phyloP scores from a whole-genome alignment of 768 basidiomycete genomes.

The Suillus ampliporus region DNA sequence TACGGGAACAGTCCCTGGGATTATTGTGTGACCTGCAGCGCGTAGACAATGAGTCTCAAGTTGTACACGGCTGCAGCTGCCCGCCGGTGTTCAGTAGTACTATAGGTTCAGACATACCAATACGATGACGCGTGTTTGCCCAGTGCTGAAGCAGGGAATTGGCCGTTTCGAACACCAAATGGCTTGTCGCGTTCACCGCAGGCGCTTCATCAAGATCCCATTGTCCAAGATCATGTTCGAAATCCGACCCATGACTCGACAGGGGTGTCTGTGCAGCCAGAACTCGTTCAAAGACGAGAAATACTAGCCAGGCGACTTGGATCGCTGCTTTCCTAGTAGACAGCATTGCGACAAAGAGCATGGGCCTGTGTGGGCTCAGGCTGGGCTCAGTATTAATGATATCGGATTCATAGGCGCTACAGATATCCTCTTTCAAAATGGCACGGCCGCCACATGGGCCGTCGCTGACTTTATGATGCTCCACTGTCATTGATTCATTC shows the following conservation, averaged over 20 bases:
- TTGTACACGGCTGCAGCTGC: not conserved
- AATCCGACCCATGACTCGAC: not conserved
- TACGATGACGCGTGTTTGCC: conserved; percentile 52
- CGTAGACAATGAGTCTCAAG: not conserved
- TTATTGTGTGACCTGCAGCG: conserved; percentile 9
- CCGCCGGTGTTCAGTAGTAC: conserved; percentile 14
- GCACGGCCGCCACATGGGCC: too few species aligned
- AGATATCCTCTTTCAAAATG: too few species aligned
- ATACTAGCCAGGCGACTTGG: too few species aligned
- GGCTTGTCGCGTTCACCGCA: conserved; percentile 33
- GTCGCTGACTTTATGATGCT: too few species aligned
- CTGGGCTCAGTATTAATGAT: too few species aligned
- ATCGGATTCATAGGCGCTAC: too few species aligned
- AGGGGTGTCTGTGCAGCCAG: not conserved
- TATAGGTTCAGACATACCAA: conserved; percentile 30
- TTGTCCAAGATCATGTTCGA: not conserved
- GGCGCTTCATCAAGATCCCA: conserved; percentile 35
- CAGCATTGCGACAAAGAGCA: not conserved
- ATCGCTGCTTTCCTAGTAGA: not conserved
- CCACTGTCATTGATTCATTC: too few species aligned
- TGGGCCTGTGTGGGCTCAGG: too few species aligned
- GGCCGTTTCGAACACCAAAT: conserved; percentile 40
- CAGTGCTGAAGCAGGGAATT: conserved; percentile 45
- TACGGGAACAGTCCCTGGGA: conserved; percentile 7
- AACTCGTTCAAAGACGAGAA: not conserved